phyloP scores from a whole-genome alignment of 345 rosid genomes.

The Citrus mangshanensis region DNA sequence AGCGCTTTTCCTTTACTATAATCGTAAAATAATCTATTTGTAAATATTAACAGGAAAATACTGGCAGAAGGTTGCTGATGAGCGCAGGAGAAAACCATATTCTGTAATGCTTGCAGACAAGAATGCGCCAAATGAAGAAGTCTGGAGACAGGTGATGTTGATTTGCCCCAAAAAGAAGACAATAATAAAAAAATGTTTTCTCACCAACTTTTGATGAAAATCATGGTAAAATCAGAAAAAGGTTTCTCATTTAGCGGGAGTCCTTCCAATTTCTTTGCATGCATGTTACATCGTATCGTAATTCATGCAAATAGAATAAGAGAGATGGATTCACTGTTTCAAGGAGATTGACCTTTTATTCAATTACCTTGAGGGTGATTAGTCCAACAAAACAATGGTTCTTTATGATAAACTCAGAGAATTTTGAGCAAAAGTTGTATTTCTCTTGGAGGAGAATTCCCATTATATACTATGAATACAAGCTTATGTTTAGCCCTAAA shows the following conservation, averaged over 20 bases:
- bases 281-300: background rate
- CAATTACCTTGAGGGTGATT: background rate
- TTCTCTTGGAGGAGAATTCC: too few relatives aligned
- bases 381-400: background rate
- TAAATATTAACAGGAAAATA: slow-evolving; percentile 56
- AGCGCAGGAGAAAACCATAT: slow-evolving; percentile 60
- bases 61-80: slow-evolving; percentile 86
- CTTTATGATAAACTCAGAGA: too few relatives aligned
- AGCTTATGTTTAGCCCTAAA: too few relatives aligned
- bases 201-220: background rate
- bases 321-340: background rate
- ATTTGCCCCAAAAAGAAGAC: background rate
- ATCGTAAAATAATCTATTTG: slow-evolving; percentile 5
- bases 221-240: background rate
- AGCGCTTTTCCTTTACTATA: background rate
- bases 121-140: slow-evolving; percentile 99
- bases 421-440: too few relatives aligned
- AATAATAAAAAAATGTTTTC: background rate
- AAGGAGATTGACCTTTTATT: background rate
- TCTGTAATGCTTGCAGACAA: slow-evolving; percentile 96
- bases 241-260: background rate
- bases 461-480: too few relatives aligned
- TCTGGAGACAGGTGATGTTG: slow-evolving; percentile 83
- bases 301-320: background rate
- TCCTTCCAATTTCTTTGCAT: background rate